A percentile compares a stretch with the other conserved stretches of the same genome.
Conservation (phyloP, 2,329 filamentous ascomycete species). For the Capronia epimyces region DNA sequence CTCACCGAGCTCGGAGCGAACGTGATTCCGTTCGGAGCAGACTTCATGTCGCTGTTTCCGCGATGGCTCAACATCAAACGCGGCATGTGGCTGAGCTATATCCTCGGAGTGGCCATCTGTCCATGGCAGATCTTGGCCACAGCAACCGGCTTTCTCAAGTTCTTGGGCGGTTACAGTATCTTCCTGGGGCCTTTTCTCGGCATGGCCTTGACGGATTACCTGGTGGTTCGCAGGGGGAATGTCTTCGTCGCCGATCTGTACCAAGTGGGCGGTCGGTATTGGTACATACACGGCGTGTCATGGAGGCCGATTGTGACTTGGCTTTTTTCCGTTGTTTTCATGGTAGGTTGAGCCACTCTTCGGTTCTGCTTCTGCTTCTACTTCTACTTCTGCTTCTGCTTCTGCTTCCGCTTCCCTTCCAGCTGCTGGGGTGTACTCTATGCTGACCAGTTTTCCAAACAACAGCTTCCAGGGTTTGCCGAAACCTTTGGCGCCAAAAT, state of each 20-base stretch:
- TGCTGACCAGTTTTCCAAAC: neutral
- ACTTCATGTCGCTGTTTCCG: constrained; percentile 49
- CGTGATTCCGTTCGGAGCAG: constrained; percentile 40
- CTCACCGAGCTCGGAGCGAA: constrained; percentile 13
- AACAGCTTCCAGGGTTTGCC: constrained; percentile 16
- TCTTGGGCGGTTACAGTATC: constrained; percentile 34
- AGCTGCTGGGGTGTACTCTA: no score
- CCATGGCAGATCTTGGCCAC: constrained; percentile 44
- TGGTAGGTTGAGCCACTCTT: constrained; percentile 4
- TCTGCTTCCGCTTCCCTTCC: no score
- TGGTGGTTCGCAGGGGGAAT: constrained; percentile 19
- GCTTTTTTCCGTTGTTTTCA: constrained; percentile 35
- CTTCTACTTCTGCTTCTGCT: no score
- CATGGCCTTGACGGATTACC: constrained; percentile 28
- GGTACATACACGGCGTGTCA: constrained; percentile 43
- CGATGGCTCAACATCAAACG: constrained; percentile 49
- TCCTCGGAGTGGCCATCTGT: constrained; percentile 39
- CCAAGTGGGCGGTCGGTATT: constrained; percentile 13
- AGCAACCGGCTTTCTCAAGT: constrained; percentile 38
- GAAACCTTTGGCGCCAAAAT: constrained; percentile 2
- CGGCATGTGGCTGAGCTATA: constrained; percentile 34
- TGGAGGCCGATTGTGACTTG: constrained; percentile 52
- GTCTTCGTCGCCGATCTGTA: constrained; percentile 22
- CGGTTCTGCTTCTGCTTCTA: neutral
- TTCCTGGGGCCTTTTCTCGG: constrained; percentile 28